These are phyloP conservation scores for Cucurbita maxima DNA, from an alignment of 306 rosid genomes.

Conservation along the genomic window DNA sequence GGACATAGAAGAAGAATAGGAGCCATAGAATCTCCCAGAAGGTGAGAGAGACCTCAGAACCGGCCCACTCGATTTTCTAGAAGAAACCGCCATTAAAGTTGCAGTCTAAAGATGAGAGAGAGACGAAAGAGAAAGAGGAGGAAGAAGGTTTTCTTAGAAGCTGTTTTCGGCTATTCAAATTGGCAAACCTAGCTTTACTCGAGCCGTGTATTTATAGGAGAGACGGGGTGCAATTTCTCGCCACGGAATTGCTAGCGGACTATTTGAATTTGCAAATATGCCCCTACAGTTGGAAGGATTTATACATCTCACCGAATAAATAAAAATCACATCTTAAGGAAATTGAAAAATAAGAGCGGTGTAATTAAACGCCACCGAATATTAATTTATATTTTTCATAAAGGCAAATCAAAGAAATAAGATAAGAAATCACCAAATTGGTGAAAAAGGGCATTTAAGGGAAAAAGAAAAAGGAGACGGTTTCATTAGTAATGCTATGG, in stretches of 20 bases:
- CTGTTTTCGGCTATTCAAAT: slow-evolving; percentile 37
- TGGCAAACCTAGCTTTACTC: slow-evolving; percentile 81
- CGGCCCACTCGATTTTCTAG: slow-evolving; percentile 51
- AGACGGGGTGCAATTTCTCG: neutral
- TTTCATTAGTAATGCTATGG: neutral
- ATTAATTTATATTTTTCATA: neutral
- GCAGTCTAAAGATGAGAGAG: neutral
- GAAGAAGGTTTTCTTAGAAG: neutral
- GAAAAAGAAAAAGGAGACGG: neutral
- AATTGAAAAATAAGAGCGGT: neutral
- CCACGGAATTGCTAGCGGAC: neutral
- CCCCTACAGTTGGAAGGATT: neutral
- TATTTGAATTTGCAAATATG: neutral
- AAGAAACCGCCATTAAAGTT: slow-evolving; percentile 41
- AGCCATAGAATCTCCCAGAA: slow-evolving; percentile 34
- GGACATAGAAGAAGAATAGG: slow-evolving; percentile 19
- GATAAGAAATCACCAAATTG: neutral
- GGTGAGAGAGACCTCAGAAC: slow-evolving; percentile 47
- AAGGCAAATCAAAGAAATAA: neutral
- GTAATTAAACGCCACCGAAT: neutral
- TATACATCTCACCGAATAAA: neutral
- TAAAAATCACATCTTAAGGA: neutral
- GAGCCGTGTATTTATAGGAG: slow-evolving; percentile 54
- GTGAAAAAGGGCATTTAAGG: slow-evolving; percentile 4
- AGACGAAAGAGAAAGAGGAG: neutral